phyloP scores from a whole-genome alignment of 2,329 filamentous ascomycete genomes.

The Colletotrichum euphorbiae region DNA sequence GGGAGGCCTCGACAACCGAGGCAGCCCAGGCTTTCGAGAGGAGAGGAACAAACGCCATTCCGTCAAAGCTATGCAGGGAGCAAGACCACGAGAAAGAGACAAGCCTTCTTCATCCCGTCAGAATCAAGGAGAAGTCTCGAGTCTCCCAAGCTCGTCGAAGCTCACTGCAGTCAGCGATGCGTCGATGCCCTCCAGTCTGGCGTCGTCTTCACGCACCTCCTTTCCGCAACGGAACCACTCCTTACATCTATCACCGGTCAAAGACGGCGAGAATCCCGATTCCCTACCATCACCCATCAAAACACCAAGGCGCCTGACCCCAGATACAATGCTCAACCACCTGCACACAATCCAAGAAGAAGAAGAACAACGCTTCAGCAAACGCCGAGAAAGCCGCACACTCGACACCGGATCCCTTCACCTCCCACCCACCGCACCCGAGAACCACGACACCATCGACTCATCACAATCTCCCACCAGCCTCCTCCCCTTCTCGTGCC shows the following conservation, averaged over 20 bases:
- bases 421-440: background rate
- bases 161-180: too few relatives aligned
- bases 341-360: conserved; percentile 8
- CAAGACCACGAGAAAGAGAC: too few relatives aligned
- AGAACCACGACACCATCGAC: background rate
- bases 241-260: background rate
- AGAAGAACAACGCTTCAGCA: background rate
- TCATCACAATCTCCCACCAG: background rate
- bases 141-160: too few relatives aligned
- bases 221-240: background rate
- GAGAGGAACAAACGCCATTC: too few relatives aligned
- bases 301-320: background rate
- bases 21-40: too few relatives aligned
- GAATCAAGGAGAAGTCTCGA: too few relatives aligned
- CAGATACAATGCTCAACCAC: conserved; percentile 2
- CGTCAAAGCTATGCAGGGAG: too few relatives aligned
- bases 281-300: background rate
- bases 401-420: background rate
- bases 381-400: background rate
- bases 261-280: background rate
- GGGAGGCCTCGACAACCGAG: too few relatives aligned
- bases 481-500: too few relatives aligned
- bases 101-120: too few relatives aligned
- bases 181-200: too few relatives aligned
- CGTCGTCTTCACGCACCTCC: too few relatives aligned